phyloP scores from a whole-genome alignment of 169 alveolate species.

The Eimeria falciformis region DNA sequence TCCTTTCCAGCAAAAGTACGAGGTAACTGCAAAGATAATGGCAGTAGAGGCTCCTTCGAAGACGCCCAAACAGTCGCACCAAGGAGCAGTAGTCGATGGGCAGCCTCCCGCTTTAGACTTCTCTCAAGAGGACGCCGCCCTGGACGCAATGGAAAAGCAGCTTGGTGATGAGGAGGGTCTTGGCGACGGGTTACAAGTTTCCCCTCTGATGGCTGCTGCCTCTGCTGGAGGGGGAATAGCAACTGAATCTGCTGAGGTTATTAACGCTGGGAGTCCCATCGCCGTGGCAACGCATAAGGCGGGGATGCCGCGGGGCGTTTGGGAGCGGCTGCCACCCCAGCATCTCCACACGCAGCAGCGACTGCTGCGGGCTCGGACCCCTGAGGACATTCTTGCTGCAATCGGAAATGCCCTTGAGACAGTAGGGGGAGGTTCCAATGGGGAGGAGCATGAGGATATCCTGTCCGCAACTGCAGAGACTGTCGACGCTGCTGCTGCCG shows the following conservation, averaged over 20 bases:
- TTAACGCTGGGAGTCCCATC: conserved; percentile 58
- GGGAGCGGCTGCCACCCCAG: conserved; percentile 72
- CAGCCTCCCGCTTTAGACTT: conserved; percentile 1
- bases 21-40: neutral
- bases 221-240: neutral
- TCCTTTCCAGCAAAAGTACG: neutral
- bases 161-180: neutral
- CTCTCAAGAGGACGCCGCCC: neutral
- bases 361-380: conserved; percentile 53
- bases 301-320: conserved; percentile 30
- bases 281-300: conserved; percentile 37
- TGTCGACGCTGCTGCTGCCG: conserved; percentile 29
- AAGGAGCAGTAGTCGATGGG: neutral
- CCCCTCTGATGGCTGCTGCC: neutral
- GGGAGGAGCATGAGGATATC: neutral
- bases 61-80: neutral
- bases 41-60: neutral
- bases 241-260: neutral
- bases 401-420: conserved; percentile 46
- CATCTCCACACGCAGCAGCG: conserved; percentile 68
- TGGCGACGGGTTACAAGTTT: neutral
- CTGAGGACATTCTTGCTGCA: conserved; percentile 40
- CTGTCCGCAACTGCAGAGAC: neutral
- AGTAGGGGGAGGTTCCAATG: conserved; percentile 33
- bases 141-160: neutral